Base-by-base conservation (phyloP, 2,329 filamentous ascomycete species). In the Teratosphaeria gauchensis region DNA sequence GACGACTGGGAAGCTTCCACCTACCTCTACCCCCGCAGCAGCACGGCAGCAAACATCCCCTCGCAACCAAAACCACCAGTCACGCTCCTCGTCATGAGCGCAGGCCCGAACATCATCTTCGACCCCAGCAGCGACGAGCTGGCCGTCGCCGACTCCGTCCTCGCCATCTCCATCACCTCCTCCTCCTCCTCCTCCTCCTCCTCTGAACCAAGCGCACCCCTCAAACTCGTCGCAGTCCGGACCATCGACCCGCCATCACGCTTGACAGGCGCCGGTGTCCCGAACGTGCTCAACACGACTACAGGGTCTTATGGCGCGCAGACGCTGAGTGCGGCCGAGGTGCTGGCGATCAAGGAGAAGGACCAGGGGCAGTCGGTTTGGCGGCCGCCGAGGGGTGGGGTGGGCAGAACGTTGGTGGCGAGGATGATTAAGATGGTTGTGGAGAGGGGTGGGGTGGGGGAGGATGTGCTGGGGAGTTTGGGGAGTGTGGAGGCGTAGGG, bases 1-100 rank as follows among this genome's bases (percentile, higher is more conserved):
- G 94, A 99, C 75, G 94, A 99, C 77, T 99, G 94, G 94, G 90
- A 88, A 63, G 88, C 88, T 16, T 86, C 91, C 0, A 81, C 84
- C 19, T 86, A 85, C 59, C 78, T 99, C 32, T 99, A 95, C 76
- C 82, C 85, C 28, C 71, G 74, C 55, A 30, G 14, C 68, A 66
- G 35, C 64, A 63, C 16, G 67, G 62, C 19, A 61, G 65, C 4
- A 59, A n/a, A 6, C 16, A 21, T 1, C 33, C 6, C 28, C 4
- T 30, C 42, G 6, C 32, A 57, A 4, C 51, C 62, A 33, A 83
- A 86, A 54, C 94, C 94, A 4, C 91, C 94, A 0, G 83, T 99
- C 58, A 96, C 92, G 3, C 82, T 99, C 21, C 86, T 99, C 11
- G 90, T 97, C 58, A 88, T 95, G 73, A 84, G 88, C 2, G 87